Conservation (phyloP, 192 early-diverging fungal species). For the Pilobolus umbonatus region DNA sequence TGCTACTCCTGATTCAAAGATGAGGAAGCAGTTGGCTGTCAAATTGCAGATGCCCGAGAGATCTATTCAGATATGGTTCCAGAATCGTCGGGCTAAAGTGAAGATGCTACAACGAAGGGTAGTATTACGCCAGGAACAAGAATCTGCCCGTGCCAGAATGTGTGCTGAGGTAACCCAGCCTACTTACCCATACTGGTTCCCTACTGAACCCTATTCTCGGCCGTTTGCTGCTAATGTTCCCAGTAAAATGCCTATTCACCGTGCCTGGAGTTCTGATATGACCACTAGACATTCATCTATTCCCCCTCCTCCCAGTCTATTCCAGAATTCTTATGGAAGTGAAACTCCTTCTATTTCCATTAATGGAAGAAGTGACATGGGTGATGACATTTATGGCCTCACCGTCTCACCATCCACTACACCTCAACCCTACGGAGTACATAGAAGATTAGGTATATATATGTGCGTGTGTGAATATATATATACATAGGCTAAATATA, state of each 20-base stretch:
- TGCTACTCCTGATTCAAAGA: constrained; percentile 59
- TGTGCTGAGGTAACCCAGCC: constrained; percentile 22
- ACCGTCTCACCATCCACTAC: background rate
- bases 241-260: constrained; percentile 22
- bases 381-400: background rate
- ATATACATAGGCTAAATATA: background rate
- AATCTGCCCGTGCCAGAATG: constrained; percentile 10
- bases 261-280: constrained; percentile 33
- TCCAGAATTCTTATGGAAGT: background rate
- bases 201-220: background rate
- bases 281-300: background rate
- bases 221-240: background rate
- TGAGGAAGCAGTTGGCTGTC: constrained; percentile 60
- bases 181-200: constrained; percentile 6
- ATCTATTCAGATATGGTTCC: constrained; percentile 83
- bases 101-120: constrained; percentile 50
- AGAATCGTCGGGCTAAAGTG: constrained; percentile 75
- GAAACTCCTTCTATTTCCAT: constrained; percentile 9
- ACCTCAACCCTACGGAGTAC: background rate
- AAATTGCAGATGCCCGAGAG: constrained; percentile 64
- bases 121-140: constrained; percentile 32
- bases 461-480: background rate
- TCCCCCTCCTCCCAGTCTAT: background rate
- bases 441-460: constrained; percentile 1
- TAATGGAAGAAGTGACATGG: background rate